Percentiles rank a stretch among this genome's conserved stretches.
These are phyloP conservation scores for Penicillium roqueforti DNA, from an alignment of 495 filamentous ascomycete genomes.

Conservation along the genomic window DNA sequence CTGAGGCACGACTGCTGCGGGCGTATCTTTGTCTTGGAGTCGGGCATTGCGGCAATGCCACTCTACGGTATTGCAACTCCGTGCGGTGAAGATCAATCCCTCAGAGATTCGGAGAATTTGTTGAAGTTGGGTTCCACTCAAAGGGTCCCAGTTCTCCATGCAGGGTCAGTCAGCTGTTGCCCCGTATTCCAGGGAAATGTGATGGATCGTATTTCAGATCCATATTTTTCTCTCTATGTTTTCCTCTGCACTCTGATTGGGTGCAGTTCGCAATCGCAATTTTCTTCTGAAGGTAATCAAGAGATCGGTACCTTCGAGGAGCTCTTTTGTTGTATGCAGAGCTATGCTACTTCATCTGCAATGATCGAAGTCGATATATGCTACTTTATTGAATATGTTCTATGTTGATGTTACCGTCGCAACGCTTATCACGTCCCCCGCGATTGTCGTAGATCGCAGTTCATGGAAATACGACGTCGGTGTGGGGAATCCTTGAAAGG, in stretches of 20 bases:
- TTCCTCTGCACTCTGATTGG: neutral
- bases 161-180: slow-evolving; percentile 4
- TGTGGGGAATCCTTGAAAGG: slow-evolving; percentile 21
- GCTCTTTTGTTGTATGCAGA: neutral
- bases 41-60: slow-evolving; percentile 13
- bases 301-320: neutral
- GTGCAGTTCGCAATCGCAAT: neutral
- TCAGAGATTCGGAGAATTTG: neutral
- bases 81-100: neutral
- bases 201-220: neutral
- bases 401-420: slow-evolving; percentile 20
- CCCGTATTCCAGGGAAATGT: neutral
- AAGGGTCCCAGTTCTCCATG: neutral
- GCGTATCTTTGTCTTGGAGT: slow-evolving; percentile 25
- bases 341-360: neutral
- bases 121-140: neutral
- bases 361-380: too few species aligned
- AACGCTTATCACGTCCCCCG: slow-evolving; percentile 15
- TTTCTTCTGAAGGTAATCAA: neutral
- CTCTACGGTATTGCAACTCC: neutral
- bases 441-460: slow-evolving; percentile 11
- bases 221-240: neutral
- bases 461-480: slow-evolving; percentile 8
- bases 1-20: slow-evolving; percentile 33
- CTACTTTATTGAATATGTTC: neutral